phyloP scores from a whole-genome alignment of 192 early-diverging fungal species.

The Lobulomyces angularis region DNA sequence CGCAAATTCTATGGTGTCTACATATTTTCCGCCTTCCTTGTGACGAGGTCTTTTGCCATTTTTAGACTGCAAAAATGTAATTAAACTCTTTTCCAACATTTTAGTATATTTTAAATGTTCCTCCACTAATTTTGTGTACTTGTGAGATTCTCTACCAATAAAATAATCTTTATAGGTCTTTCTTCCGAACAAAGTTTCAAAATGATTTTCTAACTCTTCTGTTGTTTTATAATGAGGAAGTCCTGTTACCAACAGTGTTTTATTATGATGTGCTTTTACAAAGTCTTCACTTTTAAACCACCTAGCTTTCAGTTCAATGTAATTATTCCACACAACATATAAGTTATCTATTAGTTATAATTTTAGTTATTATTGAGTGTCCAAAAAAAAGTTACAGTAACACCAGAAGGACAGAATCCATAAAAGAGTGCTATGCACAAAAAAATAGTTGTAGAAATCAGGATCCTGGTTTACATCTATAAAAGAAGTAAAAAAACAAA shows the following conservation, averaged over 20 bases:
- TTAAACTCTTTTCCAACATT: constrained; percentile 17
- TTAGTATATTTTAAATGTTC: constrained; percentile 21
- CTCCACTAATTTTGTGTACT: constrained; percentile 16
- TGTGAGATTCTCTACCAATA: constrained; percentile 18
- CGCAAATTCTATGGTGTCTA: constrained; percentile 25
- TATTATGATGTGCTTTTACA: constrained; percentile 12
- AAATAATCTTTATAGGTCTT: constrained; percentile 15
- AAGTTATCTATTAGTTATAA: constrained; percentile 11
- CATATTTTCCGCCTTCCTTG: too few relatives aligned
- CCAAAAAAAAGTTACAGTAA: constrained; percentile 19
- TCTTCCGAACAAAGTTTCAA: too few relatives aligned
- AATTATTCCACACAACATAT: constrained; percentile 22
- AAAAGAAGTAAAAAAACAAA: too few relatives aligned
- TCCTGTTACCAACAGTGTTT: constrained; percentile 26
- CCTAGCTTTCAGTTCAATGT: constrained; percentile 10
- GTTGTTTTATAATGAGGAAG: constrained; percentile 16
- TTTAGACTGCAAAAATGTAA: constrained; percentile 12
- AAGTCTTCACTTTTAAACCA: constrained; percentile 17
- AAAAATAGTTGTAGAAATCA: constrained; percentile 22
- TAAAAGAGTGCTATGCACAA: constrained; percentile 16
- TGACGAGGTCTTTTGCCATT: constrained; percentile 26
- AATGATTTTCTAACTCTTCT: constrained; percentile 3
- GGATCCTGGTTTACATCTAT: too few relatives aligned
- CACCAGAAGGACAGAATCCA: constrained; percentile 16
- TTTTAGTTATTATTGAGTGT: constrained; percentile 3